Percentiles rank a stretch among this genome's conserved stretches.
Evolutionary conservation across 2,329 filamentous ascomycete species (phyloP).

Genomic region (Conoideocrella luteorostrata): DNA sequence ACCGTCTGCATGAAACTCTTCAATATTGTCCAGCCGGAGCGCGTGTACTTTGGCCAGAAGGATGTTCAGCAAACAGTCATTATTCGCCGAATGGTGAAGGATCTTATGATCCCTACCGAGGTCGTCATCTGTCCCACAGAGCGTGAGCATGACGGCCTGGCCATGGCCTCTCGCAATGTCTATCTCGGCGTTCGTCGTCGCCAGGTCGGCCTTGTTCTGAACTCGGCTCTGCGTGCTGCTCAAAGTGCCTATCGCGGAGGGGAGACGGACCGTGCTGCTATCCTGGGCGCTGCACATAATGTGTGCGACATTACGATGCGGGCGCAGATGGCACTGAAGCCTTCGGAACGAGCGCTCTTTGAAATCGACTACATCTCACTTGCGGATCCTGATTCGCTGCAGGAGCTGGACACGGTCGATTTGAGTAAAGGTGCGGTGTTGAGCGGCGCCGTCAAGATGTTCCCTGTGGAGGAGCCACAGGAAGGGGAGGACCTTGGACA

Average conservation of each 20-base stretch:
- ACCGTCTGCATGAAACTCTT: slow-evolving; percentile 85
- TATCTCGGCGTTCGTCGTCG: slow-evolving; percentile 77
- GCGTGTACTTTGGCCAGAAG: slow-evolving; percentile 92
- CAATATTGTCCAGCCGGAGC: slow-evolving; percentile 51
- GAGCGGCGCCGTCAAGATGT: slow-evolving; percentile 86
- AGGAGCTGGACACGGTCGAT: slow-evolving; percentile 70
- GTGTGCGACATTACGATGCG: slow-evolving; percentile 49
- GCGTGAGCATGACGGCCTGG: slow-evolving; percentile 74
- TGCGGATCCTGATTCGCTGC: slow-evolving; percentile 75
- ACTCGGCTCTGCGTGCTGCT: slow-evolving; percentile 61
- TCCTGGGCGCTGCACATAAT: slow-evolving; percentile 65
- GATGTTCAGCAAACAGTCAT: slow-evolving; percentile 95
- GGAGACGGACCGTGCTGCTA: slow-evolving; percentile 48
- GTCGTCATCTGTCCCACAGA: slow-evolving; percentile 70
- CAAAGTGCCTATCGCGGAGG: slow-evolving; percentile 58
- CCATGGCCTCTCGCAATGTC: slow-evolving; percentile 88
- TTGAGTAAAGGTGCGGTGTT: slow-evolving; percentile 67
- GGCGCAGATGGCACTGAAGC: slow-evolving; percentile 55
- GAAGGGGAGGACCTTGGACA: slow-evolving; percentile 71
- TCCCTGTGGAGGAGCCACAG: slow-evolving; percentile 65
- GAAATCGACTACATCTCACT: slow-evolving; percentile 91
- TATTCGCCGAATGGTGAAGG: slow-evolving; percentile 76
- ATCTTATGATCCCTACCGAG: slow-evolving; percentile 74
- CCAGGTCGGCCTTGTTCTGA: slow-evolving; percentile 64
- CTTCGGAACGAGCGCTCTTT: slow-evolving; percentile 59